Conservation (phyloP, 2,329 filamentous ascomycete species). For the Lecanoromycetidae sp. region DNA sequence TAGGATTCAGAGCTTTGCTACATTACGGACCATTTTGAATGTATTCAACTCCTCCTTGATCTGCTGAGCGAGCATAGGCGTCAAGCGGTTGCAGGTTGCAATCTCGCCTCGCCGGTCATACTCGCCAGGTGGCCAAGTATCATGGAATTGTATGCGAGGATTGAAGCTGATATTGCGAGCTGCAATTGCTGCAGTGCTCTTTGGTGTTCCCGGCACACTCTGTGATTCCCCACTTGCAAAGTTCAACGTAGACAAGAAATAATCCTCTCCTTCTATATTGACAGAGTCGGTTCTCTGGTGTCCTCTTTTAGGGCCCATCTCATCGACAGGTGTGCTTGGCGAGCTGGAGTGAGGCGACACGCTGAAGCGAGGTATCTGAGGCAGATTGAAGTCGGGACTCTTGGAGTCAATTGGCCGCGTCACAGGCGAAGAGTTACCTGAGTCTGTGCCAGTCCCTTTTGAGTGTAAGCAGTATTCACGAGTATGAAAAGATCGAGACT, state of each 20-base stretch:
- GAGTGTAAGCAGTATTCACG: slow-evolving; percentile 12
- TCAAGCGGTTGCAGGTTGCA: slow-evolving; percentile 94
- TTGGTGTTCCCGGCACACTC: slow-evolving; percentile 68
- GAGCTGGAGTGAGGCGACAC: slow-evolving; percentile 77
- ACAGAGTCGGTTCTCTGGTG: slow-evolving; percentile 59
- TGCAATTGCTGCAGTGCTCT: slow-evolving; percentile 45
- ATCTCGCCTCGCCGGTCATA: slow-evolving; percentile 94
- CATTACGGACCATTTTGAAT: slow-evolving; percentile 80
- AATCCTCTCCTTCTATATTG: slow-evolving; percentile 71
- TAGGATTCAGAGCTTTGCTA: background rate
- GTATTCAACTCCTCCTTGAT: slow-evolving; percentile 99
- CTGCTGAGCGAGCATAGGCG: slow-evolving; percentile 92
- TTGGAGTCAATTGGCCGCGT: slow-evolving; percentile 48
- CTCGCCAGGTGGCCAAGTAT: slow-evolving; percentile 90
- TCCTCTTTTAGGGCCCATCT: slow-evolving; percentile 42
- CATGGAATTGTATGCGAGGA: slow-evolving; percentile 84
- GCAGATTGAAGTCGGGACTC: slow-evolving; percentile 44
- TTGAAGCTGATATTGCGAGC: slow-evolving; percentile 64
- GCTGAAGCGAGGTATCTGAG: slow-evolving; percentile 49
- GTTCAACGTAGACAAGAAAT: slow-evolving; percentile 68
- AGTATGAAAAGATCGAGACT: slow-evolving; percentile 23
- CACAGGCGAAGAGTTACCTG: slow-evolving; percentile 57
- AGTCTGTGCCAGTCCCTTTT: slow-evolving; percentile 40
- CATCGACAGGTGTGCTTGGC: slow-evolving; percentile 77
- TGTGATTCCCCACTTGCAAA: slow-evolving; percentile 59